Evolutionary conservation across 495 filamentous ascomycete species (phyloP).

Genomic region (Thermochaetoides thermophila): DNA sequence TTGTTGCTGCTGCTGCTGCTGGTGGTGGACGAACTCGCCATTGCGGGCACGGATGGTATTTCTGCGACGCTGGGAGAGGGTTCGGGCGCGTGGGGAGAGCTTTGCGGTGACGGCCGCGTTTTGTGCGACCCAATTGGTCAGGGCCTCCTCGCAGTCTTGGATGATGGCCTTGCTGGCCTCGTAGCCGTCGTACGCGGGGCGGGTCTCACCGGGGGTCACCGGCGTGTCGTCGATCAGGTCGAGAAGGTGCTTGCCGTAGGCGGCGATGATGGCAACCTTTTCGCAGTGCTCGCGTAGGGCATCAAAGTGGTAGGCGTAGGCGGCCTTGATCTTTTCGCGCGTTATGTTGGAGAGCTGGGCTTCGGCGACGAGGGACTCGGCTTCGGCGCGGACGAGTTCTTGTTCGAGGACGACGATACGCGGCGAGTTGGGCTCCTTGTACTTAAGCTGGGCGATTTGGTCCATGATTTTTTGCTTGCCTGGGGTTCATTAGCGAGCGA

Average conservation of each 20-base stretch:
- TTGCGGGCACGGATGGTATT: conserved; percentile 48
- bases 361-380: conserved; percentile 94
- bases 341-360: conserved; percentile 98
- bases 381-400: conserved; percentile 94
- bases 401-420: conserved; percentile 96
- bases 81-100: conserved; percentile 71
- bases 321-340: conserved; percentile 96
- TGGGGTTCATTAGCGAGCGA: too few relatives aligned
- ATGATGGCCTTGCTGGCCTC: conserved; percentile 98
- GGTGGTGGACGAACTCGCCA: conserved; percentile 34
- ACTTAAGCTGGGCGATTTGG: conserved; percentile 96
- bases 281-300: conserved; percentile 95
- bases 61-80: conserved; percentile 69
- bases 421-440: conserved; percentile 96
- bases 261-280: conserved; percentile 94
- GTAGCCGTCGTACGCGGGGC: conserved; percentile 92
- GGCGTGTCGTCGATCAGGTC: conserved; percentile 93
- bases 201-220: conserved; percentile 93
- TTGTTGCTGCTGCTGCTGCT: background rate
- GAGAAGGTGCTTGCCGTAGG: conserved; percentile 90
- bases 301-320: conserved; percentile 97
- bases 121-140: conserved; percentile 89
- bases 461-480: conserved; percentile 99
- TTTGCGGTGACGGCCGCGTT: conserved; percentile 77
- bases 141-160: conserved; percentile 93